Evolutionary conservation across 75 land plant genomes (phyloP).

Genomic region (Chamaecyparis obtusa): DNA sequence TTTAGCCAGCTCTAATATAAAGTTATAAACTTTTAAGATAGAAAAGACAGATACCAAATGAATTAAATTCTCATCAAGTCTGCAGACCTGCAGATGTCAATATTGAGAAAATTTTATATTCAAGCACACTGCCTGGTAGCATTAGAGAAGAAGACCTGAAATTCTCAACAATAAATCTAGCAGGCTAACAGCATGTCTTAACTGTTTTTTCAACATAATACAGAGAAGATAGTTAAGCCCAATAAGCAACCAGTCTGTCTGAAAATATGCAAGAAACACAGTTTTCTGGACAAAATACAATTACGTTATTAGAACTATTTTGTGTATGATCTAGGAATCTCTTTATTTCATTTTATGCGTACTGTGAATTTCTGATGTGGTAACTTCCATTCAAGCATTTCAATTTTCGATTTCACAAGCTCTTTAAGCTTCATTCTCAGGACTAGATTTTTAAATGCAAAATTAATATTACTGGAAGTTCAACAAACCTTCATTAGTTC

Average conservation of each 20-base stretch:
- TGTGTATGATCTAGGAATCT: background rate
- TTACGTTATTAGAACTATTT: background rate
- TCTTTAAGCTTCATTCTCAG: background rate
- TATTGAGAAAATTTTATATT: too few relatives aligned
- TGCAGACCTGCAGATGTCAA: background rate
- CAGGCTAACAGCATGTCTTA: background rate
- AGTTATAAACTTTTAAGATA: background rate
- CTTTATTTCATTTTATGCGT: background rate
- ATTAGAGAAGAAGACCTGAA: background rate
- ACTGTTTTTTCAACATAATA: background rate
- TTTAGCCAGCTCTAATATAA: background rate
- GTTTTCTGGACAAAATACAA: background rate
- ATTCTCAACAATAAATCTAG: background rate
- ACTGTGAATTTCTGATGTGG: background rate
- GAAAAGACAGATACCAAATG: background rate
- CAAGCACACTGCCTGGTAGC: background rate
- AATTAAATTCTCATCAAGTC: background rate
- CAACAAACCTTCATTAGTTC: conserved; percentile 62
- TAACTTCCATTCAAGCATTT: background rate
- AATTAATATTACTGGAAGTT: background rate
- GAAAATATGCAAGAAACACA: background rate
- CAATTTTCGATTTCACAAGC: background rate
- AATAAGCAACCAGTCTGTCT: background rate
- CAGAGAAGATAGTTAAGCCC: background rate
- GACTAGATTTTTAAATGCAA: background rate